Evolutionary conservation across 164 flowering plant genomes (phyloP).

Genomic region (Dillenia suffruticosa): DNA sequence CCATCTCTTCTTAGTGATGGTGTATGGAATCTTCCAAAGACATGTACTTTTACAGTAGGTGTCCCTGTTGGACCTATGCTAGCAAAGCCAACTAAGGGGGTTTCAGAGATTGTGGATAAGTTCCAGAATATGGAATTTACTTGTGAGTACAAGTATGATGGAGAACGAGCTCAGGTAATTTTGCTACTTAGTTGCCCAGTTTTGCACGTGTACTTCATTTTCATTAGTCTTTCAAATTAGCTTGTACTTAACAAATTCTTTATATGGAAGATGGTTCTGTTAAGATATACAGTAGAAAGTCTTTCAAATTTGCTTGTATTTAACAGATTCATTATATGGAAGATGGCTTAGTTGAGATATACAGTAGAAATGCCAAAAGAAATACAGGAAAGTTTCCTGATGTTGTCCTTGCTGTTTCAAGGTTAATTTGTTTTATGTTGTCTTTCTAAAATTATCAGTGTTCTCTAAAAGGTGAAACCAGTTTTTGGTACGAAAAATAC

Average conservation of each 20-base stretch:
- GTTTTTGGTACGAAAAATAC: no score
- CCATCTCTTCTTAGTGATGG: slow-evolving; percentile 77
- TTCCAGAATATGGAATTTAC: slow-evolving; percentile 87
- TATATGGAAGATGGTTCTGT: no score
- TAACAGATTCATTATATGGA: slow-evolving; percentile 84
- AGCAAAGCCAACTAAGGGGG: slow-evolving; percentile 94
- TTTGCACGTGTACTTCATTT: no score
- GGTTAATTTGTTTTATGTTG: slow-evolving; percentile 32
- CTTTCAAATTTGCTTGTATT: slow-evolving; percentile 5
- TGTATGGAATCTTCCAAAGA: slow-evolving; percentile 69
- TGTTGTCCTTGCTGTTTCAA: slow-evolving; percentile 62
- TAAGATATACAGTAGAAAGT: no score
- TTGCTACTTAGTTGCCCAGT: no score
- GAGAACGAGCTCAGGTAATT: slow-evolving; percentile 97
- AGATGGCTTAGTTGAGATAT: slow-evolving; percentile 88
- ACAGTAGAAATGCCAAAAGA: slow-evolving; percentile 95
- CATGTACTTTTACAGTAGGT: slow-evolving; percentile 75
- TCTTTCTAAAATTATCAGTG: no score
- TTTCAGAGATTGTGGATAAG: slow-evolving; percentile 82
- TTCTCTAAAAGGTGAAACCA: no score
- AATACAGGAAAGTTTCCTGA: slow-evolving; percentile 96
- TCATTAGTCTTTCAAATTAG: no score
- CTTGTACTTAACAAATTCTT: no score
- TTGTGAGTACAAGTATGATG: slow-evolving; percentile 99
- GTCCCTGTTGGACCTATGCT: slow-evolving; percentile 98